phyloP scores from a whole-genome alignment of 2,329 filamentous ascomycete genomes.

The Coccinonectria pachysandricola region DNA sequence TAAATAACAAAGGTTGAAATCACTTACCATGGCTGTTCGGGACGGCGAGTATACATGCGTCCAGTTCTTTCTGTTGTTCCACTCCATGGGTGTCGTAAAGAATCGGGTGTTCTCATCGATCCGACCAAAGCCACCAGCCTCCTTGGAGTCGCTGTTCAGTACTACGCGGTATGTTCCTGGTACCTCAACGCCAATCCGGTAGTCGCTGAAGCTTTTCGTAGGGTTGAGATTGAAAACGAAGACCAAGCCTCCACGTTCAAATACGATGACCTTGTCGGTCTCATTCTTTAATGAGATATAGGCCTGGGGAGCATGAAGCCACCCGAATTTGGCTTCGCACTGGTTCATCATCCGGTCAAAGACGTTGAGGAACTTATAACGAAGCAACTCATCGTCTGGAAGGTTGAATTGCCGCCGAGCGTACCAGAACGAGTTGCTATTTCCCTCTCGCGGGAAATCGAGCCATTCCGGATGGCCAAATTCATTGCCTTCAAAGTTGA shows the following conservation, averaged over 20 bases:
- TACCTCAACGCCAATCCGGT: constrained; percentile 78
- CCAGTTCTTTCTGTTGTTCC: constrained; percentile 87
- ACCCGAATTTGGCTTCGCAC: constrained; percentile 79
- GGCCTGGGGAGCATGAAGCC: constrained; percentile 76
- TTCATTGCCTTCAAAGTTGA: constrained; percentile 98
- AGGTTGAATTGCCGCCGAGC: constrained; percentile 89
- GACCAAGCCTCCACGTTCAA: constrained; percentile 80
- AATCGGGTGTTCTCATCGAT: constrained; percentile 74
- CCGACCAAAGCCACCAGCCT: constrained; percentile 69
- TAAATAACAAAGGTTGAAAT: not conserved
- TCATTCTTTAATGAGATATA: constrained; percentile 94
- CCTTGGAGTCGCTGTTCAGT: constrained; percentile 67
- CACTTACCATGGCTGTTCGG: constrained; percentile 68
- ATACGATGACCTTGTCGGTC: constrained; percentile 86
- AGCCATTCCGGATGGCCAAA: constrained; percentile 99
- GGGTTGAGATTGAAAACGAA: constrained; percentile 98
- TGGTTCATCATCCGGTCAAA: constrained; percentile 91
- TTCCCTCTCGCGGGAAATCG: constrained; percentile 90
- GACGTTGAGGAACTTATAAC: constrained; percentile 85
- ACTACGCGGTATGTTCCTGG: constrained; percentile 80
- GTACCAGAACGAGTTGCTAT: constrained; percentile 89
- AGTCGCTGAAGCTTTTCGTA: constrained; percentile 76
- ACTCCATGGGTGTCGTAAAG: constrained; percentile 82
- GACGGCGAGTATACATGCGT: constrained; percentile 84
- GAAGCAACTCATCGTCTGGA: constrained; percentile 71